Base-by-base conservation (phyloP, 2,329 filamentous ascomycete species). In the Aotearoamyces nothofagi region DNA sequence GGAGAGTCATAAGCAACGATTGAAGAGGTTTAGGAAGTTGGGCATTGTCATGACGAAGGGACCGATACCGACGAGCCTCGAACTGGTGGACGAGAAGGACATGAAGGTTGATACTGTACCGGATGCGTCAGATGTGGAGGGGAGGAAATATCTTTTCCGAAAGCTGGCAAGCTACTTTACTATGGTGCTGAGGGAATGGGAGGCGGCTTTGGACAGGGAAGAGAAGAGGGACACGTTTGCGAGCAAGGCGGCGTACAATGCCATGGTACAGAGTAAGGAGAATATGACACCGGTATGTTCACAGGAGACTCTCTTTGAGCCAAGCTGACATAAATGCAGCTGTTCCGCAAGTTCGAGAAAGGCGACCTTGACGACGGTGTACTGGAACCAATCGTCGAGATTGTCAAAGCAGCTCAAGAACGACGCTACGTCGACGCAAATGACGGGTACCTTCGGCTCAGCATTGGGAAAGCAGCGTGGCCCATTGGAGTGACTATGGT, bases 401-500 rank as follows among this genome's bases (percentile, higher is more conserved):
- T 98, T 41, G 86, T 94, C 16, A 69, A 80, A 45, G 80, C 84
- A 15, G 83, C 87, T 4, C 90, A 98, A 55, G 76, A 84, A 49
- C 69, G 84, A 34, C 72, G 82, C 38, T 98, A 98, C 49, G 87
- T 98, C 26, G 81, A 94, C 55, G 90, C 90, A 17, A 96, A 96
- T 50, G 82, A 98, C 51, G 86, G 83, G 0, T 98, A 98, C 53
- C 61, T 98, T 35, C 68, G 82, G 30, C 62, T 98, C 31, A 92
- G 82, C 51, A 98, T 98, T 47, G 84, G 84, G 39, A 93, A 93
- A 58, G 86, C 84, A 41, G 90, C 90, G 10, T 98, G 90, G 90
- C 90, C 90, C 14, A 98, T 98, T 47, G 90, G 90, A 56, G 90
- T 98, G 22, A 98, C 90, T 52, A 98, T 96, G 90, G 90, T 98